Base-by-base conservation (phyloP, 1,284 basidiomycete genomes). In the Leccinum huronense region DNA sequence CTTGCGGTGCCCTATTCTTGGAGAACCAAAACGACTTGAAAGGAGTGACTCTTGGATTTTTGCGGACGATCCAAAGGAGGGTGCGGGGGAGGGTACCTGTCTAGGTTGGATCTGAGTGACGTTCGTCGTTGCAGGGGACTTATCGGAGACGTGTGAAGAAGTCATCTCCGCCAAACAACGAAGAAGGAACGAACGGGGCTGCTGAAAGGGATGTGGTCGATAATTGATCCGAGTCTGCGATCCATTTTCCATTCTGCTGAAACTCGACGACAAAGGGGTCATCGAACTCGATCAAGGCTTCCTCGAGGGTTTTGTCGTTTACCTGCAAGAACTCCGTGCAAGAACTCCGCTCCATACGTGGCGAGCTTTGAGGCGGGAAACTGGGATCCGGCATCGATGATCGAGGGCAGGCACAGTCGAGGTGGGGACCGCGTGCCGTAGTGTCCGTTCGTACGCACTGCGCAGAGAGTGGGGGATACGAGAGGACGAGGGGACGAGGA, bases 191-290 rank as follows among this genome's bases (percentile, higher is more conserved):
- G 5, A 73, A 62, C 54, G 71, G 64, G 63, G 61, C 57, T 33
- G 58, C 27, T 36, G 65, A 27, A 59, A 59, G n/a, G 0, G 69
- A 51, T 30, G 48, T 33, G 19, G 65, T 38, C 23, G 62, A 45
- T 1, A 68, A 62, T 56, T 72, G 66, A 56, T 82, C 2, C 23
- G 23, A 27, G 23, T 27, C 77, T 11, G 79, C 72, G 11, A 84
- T 66, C 88, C 88, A 91, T n/a, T 77, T 76, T 53, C 79, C 80
- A 42, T 80, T 68, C 56, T 76, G 74, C 71, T 83, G 81, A 69
- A 87, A 84, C 69, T 93, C 90, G 31, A 91, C 83, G 3, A 86
- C 83, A 71, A 91, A 88, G 1, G 80, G 77, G 69, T 91, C 89
- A 23, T 82, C 84, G 1, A 80, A 78, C 68, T 84, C 79, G 23